phyloP scores from a whole-genome alignment of 1,139 yeast species.

The Hansenula sp. region DNA sequence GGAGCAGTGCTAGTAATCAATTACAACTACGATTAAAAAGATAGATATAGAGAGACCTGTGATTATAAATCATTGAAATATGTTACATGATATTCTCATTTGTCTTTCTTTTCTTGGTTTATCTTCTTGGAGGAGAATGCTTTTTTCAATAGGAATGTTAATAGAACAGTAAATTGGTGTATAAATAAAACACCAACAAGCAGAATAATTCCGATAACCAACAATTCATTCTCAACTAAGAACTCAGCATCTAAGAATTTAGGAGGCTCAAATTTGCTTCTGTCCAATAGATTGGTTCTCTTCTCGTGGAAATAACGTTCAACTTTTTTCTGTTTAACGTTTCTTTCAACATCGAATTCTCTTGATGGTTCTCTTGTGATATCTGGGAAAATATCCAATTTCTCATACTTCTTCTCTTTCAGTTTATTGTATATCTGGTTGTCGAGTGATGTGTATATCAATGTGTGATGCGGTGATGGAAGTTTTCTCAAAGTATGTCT shows the following conservation, averaged over 20 bases:
- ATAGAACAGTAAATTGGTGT: background rate
- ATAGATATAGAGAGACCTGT: too few relatives aligned
- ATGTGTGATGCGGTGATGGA: slow-evolving; percentile 64
- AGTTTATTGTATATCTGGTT: slow-evolving; percentile 12
- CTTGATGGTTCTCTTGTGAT: slow-evolving; percentile 32
- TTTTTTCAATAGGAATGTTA: background rate
- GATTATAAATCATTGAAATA: too few relatives aligned
- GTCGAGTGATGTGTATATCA: slow-evolving; percentile 42
- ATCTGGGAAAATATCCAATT: slow-evolving; percentile 27
- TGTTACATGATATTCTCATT: too few relatives aligned
- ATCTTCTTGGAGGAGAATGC: background rate
- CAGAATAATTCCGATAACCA: slow-evolving; percentile 15
- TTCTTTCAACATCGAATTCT: slow-evolving; percentile 51
- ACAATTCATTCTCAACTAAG: slow-evolving; percentile 19
- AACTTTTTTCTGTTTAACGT: slow-evolving; percentile 35
- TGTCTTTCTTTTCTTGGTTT: slow-evolving; percentile 1
- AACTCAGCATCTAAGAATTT: slow-evolving; percentile 18
- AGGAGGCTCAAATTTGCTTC: slow-evolving; percentile 10
- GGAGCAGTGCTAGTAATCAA: too few relatives aligned
- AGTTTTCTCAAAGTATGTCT: slow-evolving; percentile 51
- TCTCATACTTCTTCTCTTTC: slow-evolving; percentile 18
- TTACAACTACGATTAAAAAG: too few relatives aligned
- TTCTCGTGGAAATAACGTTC: slow-evolving; percentile 29
- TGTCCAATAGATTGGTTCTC: slow-evolving; percentile 24
- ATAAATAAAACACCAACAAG: slow-evolving; percentile 6